Evolutionary conservation across 108 stramenopile genomes (phyloP).

Genomic region (Epithemia pelagica): DNA sequence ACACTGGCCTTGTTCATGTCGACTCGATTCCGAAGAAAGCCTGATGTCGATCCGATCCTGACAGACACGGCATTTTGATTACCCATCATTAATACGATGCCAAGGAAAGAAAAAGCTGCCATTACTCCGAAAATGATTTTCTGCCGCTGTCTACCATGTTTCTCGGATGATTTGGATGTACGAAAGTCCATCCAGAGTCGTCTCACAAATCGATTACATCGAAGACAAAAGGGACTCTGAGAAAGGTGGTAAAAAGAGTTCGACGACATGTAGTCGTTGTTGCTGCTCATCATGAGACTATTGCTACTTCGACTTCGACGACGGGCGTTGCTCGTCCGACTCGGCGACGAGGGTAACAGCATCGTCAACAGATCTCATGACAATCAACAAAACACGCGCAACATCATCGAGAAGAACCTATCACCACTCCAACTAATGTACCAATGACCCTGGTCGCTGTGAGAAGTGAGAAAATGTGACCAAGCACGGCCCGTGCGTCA

Average conservation of each 20-base stretch:
- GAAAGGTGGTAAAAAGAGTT: neutral
- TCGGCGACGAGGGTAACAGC: neutral
- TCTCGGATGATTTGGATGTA: neutral
- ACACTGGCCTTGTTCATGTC: too few relatives aligned
- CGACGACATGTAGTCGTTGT: neutral
- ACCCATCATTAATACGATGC: neutral
- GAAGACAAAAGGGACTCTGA: neutral
- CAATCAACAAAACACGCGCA: neutral
- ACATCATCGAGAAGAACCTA: neutral
- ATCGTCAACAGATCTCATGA: neutral
- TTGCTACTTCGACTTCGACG: neutral
- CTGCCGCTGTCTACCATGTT: neutral
- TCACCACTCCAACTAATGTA: neutral
- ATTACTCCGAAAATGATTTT: neutral
- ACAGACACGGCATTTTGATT: too few relatives aligned
- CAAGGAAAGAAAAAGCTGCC: neutral
- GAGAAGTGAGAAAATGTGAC: neutral
- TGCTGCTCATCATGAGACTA: too few relatives aligned
- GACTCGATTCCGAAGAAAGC: neutral
- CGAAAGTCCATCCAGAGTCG: neutral
- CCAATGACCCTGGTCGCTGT: neutral
- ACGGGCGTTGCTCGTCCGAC: neutral
- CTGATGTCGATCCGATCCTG: too few relatives aligned
- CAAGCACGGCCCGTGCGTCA: neutral
- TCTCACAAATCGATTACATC: neutral